A percentile compares a stretch with the other conserved stretches of the same genome.
phyloP scores from a whole-genome alignment of 768 basidiomycete species.

The Glaciozyma martinii region DNA sequence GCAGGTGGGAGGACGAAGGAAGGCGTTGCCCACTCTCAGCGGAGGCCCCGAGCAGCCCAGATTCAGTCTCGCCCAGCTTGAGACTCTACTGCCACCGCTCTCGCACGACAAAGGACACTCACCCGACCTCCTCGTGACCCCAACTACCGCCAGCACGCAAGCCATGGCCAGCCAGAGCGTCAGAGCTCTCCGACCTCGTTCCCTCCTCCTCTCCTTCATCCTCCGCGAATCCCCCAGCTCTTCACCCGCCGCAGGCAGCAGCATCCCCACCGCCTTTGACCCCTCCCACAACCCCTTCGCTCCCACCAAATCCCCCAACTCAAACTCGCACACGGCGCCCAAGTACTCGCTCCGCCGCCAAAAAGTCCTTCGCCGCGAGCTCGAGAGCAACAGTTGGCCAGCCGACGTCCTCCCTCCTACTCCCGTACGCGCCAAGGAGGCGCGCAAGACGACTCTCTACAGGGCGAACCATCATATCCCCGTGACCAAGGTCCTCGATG shows the following conservation, averaged over 20 bases:
- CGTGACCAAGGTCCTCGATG: constrained; percentile 13
- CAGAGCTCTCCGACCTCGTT: background rate
- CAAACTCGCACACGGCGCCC: constrained; percentile 22
- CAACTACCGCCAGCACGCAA: too few species aligned
- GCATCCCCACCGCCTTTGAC: constrained; percentile 13
- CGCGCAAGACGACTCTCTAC: constrained; percentile 1
- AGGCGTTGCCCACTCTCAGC: too few species aligned
- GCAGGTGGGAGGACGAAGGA: too few species aligned
- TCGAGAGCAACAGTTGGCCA: constrained; percentile 1
- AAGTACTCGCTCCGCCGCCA: constrained; percentile 28
- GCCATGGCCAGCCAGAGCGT: too few species aligned
- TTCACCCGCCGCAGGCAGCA: constrained; percentile 1
- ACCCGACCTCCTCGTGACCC: too few species aligned
- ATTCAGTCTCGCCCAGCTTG: too few species aligned
- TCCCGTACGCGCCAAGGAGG: background rate
- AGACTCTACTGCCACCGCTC: too few species aligned
- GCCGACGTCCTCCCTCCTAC: constrained; percentile 13
- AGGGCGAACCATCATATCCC: constrained; percentile 9
- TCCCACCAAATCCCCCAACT: constrained; percentile 11
- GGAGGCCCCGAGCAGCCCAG: too few species aligned
- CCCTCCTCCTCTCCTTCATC: constrained; percentile 11
- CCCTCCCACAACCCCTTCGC: constrained; percentile 17
- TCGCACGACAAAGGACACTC: too few species aligned
- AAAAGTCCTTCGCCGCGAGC: constrained; percentile 18
- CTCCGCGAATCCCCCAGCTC: constrained; percentile 22